Evolutionary conservation across 768 basidiomycete species (phyloP).

Genomic region (Agaricus subrufescens): DNA sequence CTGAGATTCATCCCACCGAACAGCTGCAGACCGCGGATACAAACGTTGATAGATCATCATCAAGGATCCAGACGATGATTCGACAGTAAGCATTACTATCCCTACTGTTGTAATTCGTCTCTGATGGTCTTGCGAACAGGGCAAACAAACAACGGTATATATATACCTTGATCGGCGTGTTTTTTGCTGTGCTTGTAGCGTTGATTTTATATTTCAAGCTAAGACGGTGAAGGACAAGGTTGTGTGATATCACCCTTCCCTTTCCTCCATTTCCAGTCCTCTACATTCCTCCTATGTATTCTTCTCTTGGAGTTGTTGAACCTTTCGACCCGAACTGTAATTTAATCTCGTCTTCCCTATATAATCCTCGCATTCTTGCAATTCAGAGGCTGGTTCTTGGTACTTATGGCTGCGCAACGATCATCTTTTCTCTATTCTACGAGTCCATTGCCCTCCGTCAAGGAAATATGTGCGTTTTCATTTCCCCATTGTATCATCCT

Average conservation of each 20-base stretch:
- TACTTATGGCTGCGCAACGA: not conserved
- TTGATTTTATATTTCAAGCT: conserved; percentile 67
- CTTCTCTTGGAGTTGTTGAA: not conserved
- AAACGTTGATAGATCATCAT: conserved; percentile 81
- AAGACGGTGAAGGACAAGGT: conserved; percentile 17
- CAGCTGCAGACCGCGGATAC: conserved; percentile 79
- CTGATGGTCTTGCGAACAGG: conserved; percentile 33
- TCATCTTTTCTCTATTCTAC: conserved; percentile 7
- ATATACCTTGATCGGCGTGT: conserved; percentile 68
- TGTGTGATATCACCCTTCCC: not conserved
- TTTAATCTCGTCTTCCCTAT: not conserved
- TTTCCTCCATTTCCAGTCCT: not conserved
- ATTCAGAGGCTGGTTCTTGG: not conserved
- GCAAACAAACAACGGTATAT: conserved; percentile 90
- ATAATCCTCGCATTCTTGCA: not conserved
- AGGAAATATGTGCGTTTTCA: conserved; percentile 1
- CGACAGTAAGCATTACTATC: conserved; percentile 48
- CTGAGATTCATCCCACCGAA: not conserved
- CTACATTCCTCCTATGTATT: not conserved
- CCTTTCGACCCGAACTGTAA: conserved; percentile 1
- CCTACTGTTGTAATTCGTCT: not conserved
- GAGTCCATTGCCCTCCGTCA: conserved; percentile 7
- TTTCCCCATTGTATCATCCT: not conserved
- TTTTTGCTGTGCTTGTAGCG: conserved; percentile 72
- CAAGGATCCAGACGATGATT: conserved; percentile 91